Percentiles rank a stretch among this genome's conserved stretches.
Conservation (phyloP, 768 basidiomycete species). For the Russula sp. region DNA sequence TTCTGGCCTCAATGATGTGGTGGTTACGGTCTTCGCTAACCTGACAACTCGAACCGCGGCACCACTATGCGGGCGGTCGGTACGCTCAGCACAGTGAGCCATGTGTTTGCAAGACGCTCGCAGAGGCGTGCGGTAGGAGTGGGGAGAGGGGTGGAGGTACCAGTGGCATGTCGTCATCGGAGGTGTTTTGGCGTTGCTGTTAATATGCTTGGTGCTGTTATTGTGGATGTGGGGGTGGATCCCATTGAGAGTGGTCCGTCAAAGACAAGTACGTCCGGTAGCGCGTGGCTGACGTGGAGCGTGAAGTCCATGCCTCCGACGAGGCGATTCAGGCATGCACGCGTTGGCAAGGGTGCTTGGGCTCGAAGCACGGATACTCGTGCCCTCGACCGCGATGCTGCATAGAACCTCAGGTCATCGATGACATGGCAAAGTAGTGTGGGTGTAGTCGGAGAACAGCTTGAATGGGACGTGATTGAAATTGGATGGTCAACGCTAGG, state of each 20-base stretch:
- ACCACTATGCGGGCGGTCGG: conserved; percentile 26
- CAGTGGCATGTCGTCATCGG: conserved; percentile 33
- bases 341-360: conserved; percentile 55
- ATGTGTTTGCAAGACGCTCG: conserved; percentile 62
- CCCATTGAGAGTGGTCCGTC: conserved; percentile 42
- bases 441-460: conserved; percentile 44
- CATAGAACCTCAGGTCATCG: conserved; percentile 61
- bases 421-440: conserved; percentile 57
- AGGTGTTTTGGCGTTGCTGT: background rate
- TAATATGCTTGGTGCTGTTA: background rate
- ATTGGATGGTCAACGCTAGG: conserved; percentile 53
- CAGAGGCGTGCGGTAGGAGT: conserved; percentile 67
- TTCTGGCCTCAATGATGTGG: too few relatives aligned
- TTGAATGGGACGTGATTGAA: conserved; percentile 44
- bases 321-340: conserved; percentile 62
- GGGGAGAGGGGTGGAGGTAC: conserved; percentile 56
- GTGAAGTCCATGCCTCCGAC: conserved; percentile 61
- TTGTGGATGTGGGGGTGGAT: background rate
- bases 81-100: conserved; percentile 48
- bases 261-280: conserved; percentile 73
- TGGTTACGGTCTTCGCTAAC: too few relatives aligned
- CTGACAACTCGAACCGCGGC: too few relatives aligned
- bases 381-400: conserved; percentile 67
- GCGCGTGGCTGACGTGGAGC: conserved; percentile 56
- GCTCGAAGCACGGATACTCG: conserved; percentile 56